A percentile compares a stretch with the other conserved stretches of the same genome.
These are phyloP conservation scores for Chaetomium fimeti DNA, from an alignment of 495 filamentous ascomycete genomes.

Conservation along the genomic window DNA sequence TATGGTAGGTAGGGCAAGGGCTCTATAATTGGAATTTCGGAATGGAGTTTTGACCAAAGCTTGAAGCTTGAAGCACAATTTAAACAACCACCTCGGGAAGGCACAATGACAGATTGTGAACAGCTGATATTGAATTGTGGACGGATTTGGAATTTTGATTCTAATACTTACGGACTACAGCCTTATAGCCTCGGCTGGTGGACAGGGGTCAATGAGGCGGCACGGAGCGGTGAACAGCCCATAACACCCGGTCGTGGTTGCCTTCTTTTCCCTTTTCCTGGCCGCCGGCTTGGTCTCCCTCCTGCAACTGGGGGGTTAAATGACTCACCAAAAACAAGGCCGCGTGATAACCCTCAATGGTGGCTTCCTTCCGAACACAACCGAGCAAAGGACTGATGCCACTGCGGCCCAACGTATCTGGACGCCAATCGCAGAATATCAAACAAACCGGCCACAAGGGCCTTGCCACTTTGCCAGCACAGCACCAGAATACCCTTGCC, in stretches of 20 bases:
- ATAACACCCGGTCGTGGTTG: constrained; percentile 5
- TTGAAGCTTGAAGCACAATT: neutral
- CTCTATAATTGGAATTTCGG: neutral
- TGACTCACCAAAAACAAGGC: constrained; percentile 14
- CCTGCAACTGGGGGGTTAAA: neutral
- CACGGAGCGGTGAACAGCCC: constrained; percentile 13
- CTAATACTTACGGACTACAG: too few species aligned
- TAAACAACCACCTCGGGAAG: neutral
- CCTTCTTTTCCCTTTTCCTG: constrained; percentile 17
- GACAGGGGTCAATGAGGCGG: neutral
- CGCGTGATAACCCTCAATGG: neutral
- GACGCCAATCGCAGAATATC: neutral
- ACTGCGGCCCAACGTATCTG: neutral
- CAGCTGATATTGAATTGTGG: neutral
- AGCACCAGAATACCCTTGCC: neutral
- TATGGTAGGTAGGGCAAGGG: neutral
- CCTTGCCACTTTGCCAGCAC: neutral
- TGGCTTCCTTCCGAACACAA: neutral
- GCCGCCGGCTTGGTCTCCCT: neutral
- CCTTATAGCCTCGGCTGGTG: neutral
- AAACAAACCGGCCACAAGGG: neutral
- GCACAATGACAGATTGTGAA: neutral
- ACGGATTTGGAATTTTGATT: neutral
- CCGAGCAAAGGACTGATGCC: neutral
- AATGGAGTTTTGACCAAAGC: neutral